Percentiles rank a stretch among this genome's conserved stretches.
Evolutionary conservation across 768 basidiomycete genomes (phyloP).

Genomic region (Mycena sanguinolenta): DNA sequence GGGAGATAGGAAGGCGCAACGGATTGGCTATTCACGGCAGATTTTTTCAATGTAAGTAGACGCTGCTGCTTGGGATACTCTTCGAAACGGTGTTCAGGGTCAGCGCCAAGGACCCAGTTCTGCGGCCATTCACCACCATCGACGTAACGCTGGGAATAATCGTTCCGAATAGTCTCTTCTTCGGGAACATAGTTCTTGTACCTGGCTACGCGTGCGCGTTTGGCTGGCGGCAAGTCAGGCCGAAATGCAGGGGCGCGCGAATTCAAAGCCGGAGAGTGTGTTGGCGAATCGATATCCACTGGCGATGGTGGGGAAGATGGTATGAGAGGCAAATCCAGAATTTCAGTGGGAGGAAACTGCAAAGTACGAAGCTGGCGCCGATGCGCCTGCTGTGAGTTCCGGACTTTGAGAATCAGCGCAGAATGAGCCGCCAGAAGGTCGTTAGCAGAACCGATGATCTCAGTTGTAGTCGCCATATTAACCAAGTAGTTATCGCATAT

Average conservation of each 20-base stretch:
- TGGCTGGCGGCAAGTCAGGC: constrained; percentile 69
- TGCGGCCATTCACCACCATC: constrained; percentile 95
- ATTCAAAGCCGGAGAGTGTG: constrained; percentile 57
- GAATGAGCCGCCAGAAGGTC: constrained; percentile 73
- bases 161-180: constrained; percentile 97
- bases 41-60: constrained; percentile 85
- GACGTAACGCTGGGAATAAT: constrained; percentile 93
- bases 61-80: constrained; percentile 98
- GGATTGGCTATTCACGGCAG: constrained; percentile 76
- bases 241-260: constrained; percentile 50
- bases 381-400: constrained; percentile 67
- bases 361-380: constrained; percentile 69
- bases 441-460: constrained; percentile 73
- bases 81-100: constrained; percentile 89
- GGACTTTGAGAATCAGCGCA: constrained; percentile 68
- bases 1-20: constrained; percentile 82
- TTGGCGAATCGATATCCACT: constrained; percentile 56
- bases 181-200: constrained; percentile 90
- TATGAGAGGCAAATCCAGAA: constrained; percentile 70
- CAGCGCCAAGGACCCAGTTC: constrained; percentile 92
- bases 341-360: constrained; percentile 66
- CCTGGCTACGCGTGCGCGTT: constrained; percentile 76
- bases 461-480: constrained; percentile 51
- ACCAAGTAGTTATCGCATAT: constrained; percentile 6
- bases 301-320: constrained; percentile 69